Evolutionary conservation across 495 filamentous ascomycete genomes (phyloP).

Genomic region (Penicillium antarcticum): DNA sequence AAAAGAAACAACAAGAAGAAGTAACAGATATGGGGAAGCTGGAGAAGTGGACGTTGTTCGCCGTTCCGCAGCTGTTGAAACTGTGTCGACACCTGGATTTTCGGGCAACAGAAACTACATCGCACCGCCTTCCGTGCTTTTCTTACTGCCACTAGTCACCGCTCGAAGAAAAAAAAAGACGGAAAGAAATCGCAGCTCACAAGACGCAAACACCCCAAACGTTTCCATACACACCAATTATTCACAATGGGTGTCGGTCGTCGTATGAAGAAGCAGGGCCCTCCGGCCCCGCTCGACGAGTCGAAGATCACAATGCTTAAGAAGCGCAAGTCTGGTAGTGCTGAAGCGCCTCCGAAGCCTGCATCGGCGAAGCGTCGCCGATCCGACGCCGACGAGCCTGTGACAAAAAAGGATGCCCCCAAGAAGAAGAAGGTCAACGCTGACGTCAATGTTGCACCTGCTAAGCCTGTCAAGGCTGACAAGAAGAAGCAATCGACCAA

Average conservation of each 20-base stretch:
- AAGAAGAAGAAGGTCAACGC: constrained; percentile 10
- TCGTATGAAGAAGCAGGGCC: constrained; percentile 93
- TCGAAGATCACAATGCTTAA: constrained; percentile 67
- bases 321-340: constrained; percentile 70
- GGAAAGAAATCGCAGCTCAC: constrained; percentile 24
- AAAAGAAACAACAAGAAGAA: not conserved
- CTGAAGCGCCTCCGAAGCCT: constrained; percentile 35
- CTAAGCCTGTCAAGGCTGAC: constrained; percentile 17
- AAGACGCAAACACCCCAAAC: constrained; percentile 11
- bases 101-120: not conserved
- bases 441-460: not conserved
- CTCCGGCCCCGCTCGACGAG: constrained; percentile 78
- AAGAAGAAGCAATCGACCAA: constrained; percentile 35
- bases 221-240: constrained; percentile 16
- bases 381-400: constrained; percentile 37
- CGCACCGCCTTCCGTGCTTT: constrained; percentile 29
- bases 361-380: constrained; percentile 61
- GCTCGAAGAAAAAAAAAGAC: constrained; percentile 32
- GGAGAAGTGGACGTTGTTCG: not conserved
- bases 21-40: not conserved
- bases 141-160: constrained; percentile 31
- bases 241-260: constrained; percentile 80
- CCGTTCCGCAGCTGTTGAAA: no score
- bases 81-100: constrained; percentile 1
- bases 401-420: constrained; percentile 19